phyloP scores from a whole-genome alignment of 2,329 filamentous ascomycete genomes.

The Chaetomiaceae sp. region DNA sequence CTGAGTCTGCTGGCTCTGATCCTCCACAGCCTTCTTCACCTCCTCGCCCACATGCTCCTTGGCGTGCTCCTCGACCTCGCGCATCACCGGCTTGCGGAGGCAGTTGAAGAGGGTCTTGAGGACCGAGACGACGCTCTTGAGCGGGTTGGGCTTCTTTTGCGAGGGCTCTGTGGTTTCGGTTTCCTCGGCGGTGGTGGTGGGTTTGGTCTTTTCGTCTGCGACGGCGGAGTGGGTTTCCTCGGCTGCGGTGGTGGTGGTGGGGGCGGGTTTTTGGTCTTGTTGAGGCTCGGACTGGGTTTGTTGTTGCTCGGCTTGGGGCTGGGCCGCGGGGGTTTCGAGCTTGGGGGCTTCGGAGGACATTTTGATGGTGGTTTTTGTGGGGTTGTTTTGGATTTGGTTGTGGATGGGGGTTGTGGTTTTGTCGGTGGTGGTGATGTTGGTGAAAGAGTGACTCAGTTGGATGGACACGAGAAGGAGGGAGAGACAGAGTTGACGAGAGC shows the following conservation, averaged over 20 bases:
- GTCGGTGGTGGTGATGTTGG: not conserved
- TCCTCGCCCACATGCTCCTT: not conserved
- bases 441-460: not conserved
- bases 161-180: not conserved
- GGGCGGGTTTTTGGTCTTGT: not conserved
- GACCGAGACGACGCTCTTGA: constrained; percentile 8
- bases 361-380: not conserved
- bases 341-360: constrained; percentile 11
- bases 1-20: too few species aligned
- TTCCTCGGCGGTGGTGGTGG: not conserved
- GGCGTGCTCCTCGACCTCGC: not conserved
- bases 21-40: not conserved
- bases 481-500: not conserved
- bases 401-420: not conserved
- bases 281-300: not conserved
- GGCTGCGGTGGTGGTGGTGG: not conserved
- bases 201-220: not conserved
- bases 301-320: constrained; percentile 3
- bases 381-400: not conserved
- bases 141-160: constrained; percentile 13
- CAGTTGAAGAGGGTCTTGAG: constrained; percentile 15
- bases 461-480: not conserved
- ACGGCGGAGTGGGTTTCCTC: not conserved
- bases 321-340: not conserved
- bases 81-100: constrained; percentile 8